A percentile compares a stretch with the other conserved stretches of the same genome.
phyloP scores from a whole-genome alignment of 2,329 filamentous ascomycete species.

The Verticillium klebahnii region DNA sequence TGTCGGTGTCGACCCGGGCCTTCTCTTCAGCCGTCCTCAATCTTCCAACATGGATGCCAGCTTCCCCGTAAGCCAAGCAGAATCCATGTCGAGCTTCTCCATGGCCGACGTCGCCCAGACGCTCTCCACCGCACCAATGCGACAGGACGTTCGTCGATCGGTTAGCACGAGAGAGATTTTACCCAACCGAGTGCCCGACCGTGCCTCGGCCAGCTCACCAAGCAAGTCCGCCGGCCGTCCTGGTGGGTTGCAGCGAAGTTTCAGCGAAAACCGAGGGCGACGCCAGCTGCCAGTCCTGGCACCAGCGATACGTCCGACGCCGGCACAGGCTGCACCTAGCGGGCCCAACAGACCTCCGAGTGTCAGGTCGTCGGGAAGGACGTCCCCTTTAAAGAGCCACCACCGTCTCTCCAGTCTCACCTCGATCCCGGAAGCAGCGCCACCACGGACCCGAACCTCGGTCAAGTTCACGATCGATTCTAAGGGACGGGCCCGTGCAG shows the following conservation, averaged over 20 bases:
- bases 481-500: constrained; percentile 53
- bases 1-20: constrained; percentile 53
- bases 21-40: constrained; percentile 50
- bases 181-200: constrained; percentile 36
- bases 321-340: constrained; percentile 16
- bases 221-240: constrained; percentile 39
- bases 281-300: constrained; percentile 41
- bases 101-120: constrained; percentile 9
- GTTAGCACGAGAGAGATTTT: constrained; percentile 38
- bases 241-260: constrained; percentile 48
- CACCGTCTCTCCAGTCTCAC: constrained; percentile 46
- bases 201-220: constrained; percentile 42
- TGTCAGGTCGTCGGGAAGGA: constrained; percentile 38
- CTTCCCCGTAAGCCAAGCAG: constrained; percentile 16
- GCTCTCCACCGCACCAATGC: constrained; percentile 16
- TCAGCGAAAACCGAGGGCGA: constrained; percentile 47
- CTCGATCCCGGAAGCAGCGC: constrained; percentile 52
- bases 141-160: constrained; percentile 37
- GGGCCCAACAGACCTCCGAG: constrained; percentile 25
- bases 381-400: constrained; percentile 49
- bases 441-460: constrained; percentile 44
- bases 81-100: constrained; percentile 13
- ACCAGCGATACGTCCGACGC: constrained; percentile 34
- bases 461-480: constrained; percentile 61
- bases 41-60: constrained; percentile 40